Base-by-base conservation (phyloP, 768 basidiomycete species). In the Cytidiella melzeri region DNA sequence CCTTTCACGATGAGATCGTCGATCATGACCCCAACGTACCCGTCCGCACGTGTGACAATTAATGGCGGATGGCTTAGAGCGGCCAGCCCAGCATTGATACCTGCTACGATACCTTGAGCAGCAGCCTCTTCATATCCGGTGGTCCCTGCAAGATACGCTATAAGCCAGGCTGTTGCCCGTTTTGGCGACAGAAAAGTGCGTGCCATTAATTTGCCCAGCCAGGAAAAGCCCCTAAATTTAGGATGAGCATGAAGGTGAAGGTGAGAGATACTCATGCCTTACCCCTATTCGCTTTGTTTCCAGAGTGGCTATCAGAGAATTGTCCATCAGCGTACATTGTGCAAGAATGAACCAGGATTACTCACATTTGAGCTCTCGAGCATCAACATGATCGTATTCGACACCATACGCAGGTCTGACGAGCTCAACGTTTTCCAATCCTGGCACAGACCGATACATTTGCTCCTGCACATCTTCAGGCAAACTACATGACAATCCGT, bases 121-220 rank as follows among this genome's bases (percentile, higher is more conserved):
- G 89, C 92, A 1, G 92, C 92, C 68, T 95, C 92, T 62, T 95
- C 92, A 61, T 95, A 95, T 4, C 92, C 92, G 1, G 92, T 95
- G 1, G 92, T 95, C 10, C 87, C 86, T 81, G 45, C 41, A 7
- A 15, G 30, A 15, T 34, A 34, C 38, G n/a, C 53, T 53, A 36
- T 71, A 7, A 67, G 68, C n/a, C 51, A 12, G 48, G 50, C 19
- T 41, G 24, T 23, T 20, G 13, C 13, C n/a, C 7, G 1, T 21
- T n/a, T 23, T n/a, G 5, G 21, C 42, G 21, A 37, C 6, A 12
- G 30, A 7, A 1, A 11, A 7, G 3, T 3, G 49, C 61, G 2
- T 50, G 74, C 87, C 87, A 56, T 93, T 94, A 58, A 94, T 94
- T 64, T 94, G 91, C 3, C 92, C 91, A 1, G 90, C 89, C 19